Base-by-base conservation (phyloP, 2,329 filamentous ascomycete genomes). In the Blastomyces percursus region DNA sequence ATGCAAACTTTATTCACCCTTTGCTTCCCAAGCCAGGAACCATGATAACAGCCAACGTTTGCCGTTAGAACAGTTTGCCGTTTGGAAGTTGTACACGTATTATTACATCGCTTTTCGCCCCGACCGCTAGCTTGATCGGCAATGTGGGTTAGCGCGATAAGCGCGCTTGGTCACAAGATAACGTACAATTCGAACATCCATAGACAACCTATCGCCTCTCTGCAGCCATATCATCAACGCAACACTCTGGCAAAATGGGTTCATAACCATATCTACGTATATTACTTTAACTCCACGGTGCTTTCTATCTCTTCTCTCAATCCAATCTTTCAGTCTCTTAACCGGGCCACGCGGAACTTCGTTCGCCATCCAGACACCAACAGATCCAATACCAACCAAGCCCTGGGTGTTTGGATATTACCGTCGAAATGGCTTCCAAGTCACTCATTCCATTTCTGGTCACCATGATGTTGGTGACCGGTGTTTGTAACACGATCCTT, bases 381-480 rank as follows among this genome's bases (percentile, higher is more conserved):
- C 51, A 55, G 19, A 19, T 27, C 27, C 30, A 38, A 55, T 35
- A 16, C 60, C 30, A 42, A 55, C 52, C n/a, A 35, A 48, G 27
- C 30, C 24, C 58, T 38, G n/a, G 58, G 16, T 50, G 38, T 38
- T 51, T 32, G 38, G 35, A 30, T 59, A 21, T 21, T 50, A 16
- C 14, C 51, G 21, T 54, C 61, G 52, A 74, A 68, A 95, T 96
- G 89, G 83, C 88, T 68, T 81, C 83, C 67, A 85, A 84, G 74
- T 84, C 84, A 46, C 73, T 91, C 62, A 84, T 97, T 64, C 91
- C 91, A 46, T 83, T 96, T 72, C 82, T 97, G 66, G 91, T 97
- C 75, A 88, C 82, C 70, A 95, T 96, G 90, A 97, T 97, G 93
- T 82, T 97, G 72, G 78, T 96, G 73, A 96, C 93, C 30, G 93